Evolutionary conservation across 495 filamentous ascomycete genomes (phyloP).

Genomic region (Daldinia decipiens): DNA sequence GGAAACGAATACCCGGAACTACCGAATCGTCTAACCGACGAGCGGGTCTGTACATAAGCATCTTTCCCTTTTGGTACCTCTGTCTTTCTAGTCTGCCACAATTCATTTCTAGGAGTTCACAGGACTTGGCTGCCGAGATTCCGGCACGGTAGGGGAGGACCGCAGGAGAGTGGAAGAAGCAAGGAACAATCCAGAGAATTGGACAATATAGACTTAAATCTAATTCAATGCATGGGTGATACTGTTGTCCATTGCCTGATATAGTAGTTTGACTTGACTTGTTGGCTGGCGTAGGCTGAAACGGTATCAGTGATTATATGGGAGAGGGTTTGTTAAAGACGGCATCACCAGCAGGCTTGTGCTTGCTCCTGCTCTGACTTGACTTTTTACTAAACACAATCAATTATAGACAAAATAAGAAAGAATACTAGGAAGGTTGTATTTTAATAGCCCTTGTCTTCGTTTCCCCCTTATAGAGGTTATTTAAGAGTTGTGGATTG

Average conservation of each 20-base stretch:
- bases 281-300: not conserved
- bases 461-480: too few species aligned
- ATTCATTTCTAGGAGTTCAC: slow-evolving; percentile 1
- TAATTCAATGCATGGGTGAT: slow-evolving; percentile 15
- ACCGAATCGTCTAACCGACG: slow-evolving; percentile 9
- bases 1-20: slow-evolving; percentile 37
- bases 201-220: slow-evolving; percentile 20
- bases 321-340: too few species aligned
- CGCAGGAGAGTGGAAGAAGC: slow-evolving; percentile 6
- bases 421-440: too few species aligned
- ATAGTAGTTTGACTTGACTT: not conserved
- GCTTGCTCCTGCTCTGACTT: too few species aligned
- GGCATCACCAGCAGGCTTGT: too few species aligned
- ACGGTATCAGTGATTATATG: too few species aligned
- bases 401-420: too few species aligned
- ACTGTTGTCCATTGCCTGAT: not conserved
- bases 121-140: not conserved
- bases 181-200: not conserved
- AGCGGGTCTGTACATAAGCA: slow-evolving; percentile 30
- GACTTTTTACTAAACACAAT: too few species aligned
- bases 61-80: not conserved
- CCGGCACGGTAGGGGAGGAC: not conserved
- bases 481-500: too few species aligned
- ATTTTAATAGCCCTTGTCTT: too few species aligned
- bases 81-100: slow-evolving; percentile 7